Conservation (phyloP, 164 flowering plant species). For the Cinnamomum micranthum region DNA sequence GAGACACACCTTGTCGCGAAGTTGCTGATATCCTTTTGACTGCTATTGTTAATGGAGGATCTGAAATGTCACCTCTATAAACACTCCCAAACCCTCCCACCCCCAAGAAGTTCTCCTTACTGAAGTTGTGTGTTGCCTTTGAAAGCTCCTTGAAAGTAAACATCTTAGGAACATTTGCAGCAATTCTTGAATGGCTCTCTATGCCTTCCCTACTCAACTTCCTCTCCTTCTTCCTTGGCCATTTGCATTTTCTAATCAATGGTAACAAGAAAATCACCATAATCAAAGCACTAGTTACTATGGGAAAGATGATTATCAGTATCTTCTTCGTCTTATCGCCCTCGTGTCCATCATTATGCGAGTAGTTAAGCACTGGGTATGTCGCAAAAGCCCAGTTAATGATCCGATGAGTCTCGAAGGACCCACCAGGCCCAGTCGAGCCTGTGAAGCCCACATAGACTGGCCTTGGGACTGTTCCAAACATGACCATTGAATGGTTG, state of each 20-base stretch:
- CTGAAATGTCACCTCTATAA: conserved; percentile 29
- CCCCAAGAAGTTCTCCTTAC: conserved; percentile 40
- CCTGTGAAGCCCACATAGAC: conserved; percentile 84
- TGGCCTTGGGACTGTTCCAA: conserved; percentile 26
- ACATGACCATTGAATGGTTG: conserved; percentile 33
- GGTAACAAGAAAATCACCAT: conserved; percentile 12
- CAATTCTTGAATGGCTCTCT: conserved; percentile 35
- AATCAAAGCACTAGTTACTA: conserved; percentile 22
- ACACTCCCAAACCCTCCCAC: conserved; percentile 50
- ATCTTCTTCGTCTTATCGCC: conserved; percentile 31
- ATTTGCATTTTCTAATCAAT: background rate
- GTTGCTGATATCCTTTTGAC: conserved; percentile 48
- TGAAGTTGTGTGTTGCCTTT: conserved; percentile 37
- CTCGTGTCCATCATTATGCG: background rate
- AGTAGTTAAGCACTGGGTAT: conserved; percentile 18
- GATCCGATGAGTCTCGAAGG: conserved; percentile 44
- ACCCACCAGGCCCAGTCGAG: conserved; percentile 36
- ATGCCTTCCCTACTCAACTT: conserved; percentile 22
- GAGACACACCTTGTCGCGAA: conserved; percentile 36
- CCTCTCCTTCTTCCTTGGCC: conserved; percentile 10
- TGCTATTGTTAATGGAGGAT: conserved; percentile 29
- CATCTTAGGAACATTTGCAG: conserved; percentile 40
- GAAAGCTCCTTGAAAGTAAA: conserved; percentile 37
- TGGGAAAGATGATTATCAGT: conserved; percentile 11
- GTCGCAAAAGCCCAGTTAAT: conserved; percentile 42